Percentiles rank a stretch among this genome's conserved stretches.
Evolutionary conservation across 192 early-diverging fungal genomes (phyloP).

Genomic region (Coemansia sp.): DNA sequence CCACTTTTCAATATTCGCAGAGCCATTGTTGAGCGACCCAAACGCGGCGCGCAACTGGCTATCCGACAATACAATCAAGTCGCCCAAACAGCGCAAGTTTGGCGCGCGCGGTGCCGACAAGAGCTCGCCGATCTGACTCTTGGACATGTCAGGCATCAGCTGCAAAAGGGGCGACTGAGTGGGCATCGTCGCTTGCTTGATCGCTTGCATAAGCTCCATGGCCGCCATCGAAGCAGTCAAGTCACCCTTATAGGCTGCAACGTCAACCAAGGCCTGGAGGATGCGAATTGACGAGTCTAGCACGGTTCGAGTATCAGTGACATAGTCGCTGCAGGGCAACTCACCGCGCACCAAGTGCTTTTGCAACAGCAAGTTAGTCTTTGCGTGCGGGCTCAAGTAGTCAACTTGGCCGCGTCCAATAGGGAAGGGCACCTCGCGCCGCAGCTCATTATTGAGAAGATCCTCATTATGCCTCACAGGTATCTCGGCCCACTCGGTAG

Average conservation of each 20-base stretch:
- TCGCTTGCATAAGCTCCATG: constrained; percentile 85
- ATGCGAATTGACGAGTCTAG: constrained; percentile 92
- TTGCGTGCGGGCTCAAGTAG: constrained; percentile 87
- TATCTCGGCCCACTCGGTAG: constrained; percentile 85
- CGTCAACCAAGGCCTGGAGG: constrained; percentile 92
- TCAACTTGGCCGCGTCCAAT: constrained; percentile 53
- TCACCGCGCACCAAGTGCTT: constrained; percentile 78
- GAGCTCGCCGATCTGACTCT: constrained; percentile 7
- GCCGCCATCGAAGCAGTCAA: constrained; percentile 64
- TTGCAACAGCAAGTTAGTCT: constrained; percentile 88
- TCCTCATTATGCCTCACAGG: constrained; percentile 97
- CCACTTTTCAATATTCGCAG: constrained; percentile 9
- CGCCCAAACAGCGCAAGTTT: constrained; percentile 23
- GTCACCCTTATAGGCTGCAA: constrained; percentile 71
- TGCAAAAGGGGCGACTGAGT: constrained; percentile 72
- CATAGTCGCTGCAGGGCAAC: constrained; percentile 87
- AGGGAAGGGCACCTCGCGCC: constrained; percentile 66
- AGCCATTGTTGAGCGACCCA: background rate
- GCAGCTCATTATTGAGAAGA: constrained; percentile 80
- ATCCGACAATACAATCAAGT: constrained; percentile 43
- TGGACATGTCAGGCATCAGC: constrained; percentile 56
- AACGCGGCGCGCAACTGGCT: constrained; percentile 23
- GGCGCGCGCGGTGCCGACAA: background rate
- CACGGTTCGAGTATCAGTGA: constrained; percentile 87
- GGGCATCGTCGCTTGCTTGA: constrained; percentile 90